phyloP scores from a whole-genome alignment of 2,329 filamentous ascomycete species.

The Cytospora chrysosperma region DNA sequence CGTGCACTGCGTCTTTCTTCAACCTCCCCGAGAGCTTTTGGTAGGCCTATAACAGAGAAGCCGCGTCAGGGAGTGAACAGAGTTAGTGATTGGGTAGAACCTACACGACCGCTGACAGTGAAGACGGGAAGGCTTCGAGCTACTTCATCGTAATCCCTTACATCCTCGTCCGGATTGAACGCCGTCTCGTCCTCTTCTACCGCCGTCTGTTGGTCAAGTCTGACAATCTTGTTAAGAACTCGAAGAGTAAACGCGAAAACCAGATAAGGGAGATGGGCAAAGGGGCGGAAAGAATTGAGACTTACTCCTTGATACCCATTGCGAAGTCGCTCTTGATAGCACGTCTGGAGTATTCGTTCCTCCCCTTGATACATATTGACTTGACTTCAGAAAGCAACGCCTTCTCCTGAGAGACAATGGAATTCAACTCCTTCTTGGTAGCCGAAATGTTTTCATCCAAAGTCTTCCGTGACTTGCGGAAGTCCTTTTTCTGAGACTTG shows the following conservation, averaged over 20 bases:
- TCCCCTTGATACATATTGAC: conserved; percentile 47
- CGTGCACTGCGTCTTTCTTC: conserved; percentile 48
- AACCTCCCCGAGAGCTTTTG: conserved; percentile 60
- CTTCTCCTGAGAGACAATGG: conserved; percentile 30
- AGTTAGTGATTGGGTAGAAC: not conserved
- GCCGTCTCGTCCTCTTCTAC: conserved; percentile 52
- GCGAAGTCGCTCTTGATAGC: conserved; percentile 60
- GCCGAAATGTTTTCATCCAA: conserved; percentile 11
- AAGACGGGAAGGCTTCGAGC: conserved; percentile 59
- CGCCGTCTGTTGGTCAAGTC: conserved; percentile 53
- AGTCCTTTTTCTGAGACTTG: not conserved
- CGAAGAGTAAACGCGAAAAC: not conserved
- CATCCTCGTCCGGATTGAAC: conserved; percentile 54
- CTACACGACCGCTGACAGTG: conserved; percentile 55
- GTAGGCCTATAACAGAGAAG: conserved; percentile 43
- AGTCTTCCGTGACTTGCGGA: not conserved
- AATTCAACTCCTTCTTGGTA: conserved; percentile 35
- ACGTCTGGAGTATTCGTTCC: conserved; percentile 52
- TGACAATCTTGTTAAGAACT: conserved; percentile 15
- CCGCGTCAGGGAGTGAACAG: not conserved
- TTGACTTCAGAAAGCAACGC: conserved; percentile 33
- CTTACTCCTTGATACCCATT: conserved; percentile 53
- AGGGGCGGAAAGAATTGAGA: not conserved
- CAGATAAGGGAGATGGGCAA: not conserved
- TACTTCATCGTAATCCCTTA: conserved; percentile 58